A percentile compares a stretch with the other conserved stretches of the same genome.
These are phyloP conservation scores for Scheffersomyces stambukii DNA, from an alignment of 1,139 yeast species.

Conservation along the genomic window DNA sequence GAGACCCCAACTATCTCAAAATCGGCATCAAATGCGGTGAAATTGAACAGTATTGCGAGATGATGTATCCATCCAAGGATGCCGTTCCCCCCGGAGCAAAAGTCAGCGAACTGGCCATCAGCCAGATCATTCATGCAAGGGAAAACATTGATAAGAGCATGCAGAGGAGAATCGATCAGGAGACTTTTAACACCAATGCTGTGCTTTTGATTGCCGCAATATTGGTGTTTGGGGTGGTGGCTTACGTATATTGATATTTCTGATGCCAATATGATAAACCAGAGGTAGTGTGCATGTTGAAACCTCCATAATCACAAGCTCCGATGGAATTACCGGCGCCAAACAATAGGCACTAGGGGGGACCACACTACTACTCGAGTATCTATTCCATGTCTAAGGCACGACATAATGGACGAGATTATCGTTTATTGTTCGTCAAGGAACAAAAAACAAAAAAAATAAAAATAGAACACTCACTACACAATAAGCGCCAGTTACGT, in stretches of 20 bases:
- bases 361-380: not conserved
- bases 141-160: constrained; percentile 29
- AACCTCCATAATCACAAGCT: not conserved
- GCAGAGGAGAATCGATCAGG: constrained; percentile 21
- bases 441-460: too few species aligned
- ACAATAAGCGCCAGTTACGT: too few species aligned
- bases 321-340: not conserved
- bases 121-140: constrained; percentile 23
- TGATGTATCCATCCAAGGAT: constrained; percentile 51
- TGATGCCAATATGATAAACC: not conserved
- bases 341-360: not conserved
- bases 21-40: constrained; percentile 85
- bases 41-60: constrained; percentile 80
- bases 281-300: not conserved
- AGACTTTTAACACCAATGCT: constrained; percentile 22
- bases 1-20: constrained; percentile 82
- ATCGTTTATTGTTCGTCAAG: too few species aligned
- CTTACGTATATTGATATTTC: constrained; percentile 2
- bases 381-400: not conserved
- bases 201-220: constrained; percentile 8
- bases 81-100: constrained; percentile 30
- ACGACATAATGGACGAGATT: constrained; percentile 2
- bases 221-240: constrained; percentile 4
- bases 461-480: too few species aligned
- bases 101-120: constrained; percentile 17